Conservation (phyloP, 306 rosid genomes). For the Vachellia pachyceras region DNA sequence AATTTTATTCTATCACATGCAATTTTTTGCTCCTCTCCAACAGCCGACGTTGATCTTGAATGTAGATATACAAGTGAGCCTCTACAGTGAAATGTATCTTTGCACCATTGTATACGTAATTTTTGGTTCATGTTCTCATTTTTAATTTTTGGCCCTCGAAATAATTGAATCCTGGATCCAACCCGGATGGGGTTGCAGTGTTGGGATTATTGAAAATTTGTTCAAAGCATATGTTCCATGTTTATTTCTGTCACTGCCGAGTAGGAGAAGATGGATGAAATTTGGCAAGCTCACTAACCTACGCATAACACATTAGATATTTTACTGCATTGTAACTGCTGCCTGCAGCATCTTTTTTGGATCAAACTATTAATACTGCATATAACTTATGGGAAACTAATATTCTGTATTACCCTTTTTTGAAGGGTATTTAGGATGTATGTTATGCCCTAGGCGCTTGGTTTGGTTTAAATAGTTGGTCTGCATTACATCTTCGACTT, state of each 20-base stretch:
- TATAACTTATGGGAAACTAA: background rate
- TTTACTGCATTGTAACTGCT: background rate
- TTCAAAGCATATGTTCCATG: background rate
- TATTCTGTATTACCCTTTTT: background rate
- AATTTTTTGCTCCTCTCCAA: background rate
- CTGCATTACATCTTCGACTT: constrained; percentile 20
- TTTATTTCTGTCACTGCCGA: background rate
- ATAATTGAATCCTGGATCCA: background rate
- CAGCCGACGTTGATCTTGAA: background rate
- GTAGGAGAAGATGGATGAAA: background rate
- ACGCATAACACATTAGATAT: background rate
- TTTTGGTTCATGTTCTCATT: background rate
- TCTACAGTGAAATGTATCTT: background rate
- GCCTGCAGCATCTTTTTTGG: background rate
- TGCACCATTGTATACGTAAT: background rate
- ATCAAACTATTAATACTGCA: background rate
- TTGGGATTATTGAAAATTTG: background rate
- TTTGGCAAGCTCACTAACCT: background rate
- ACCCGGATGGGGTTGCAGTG: background rate
- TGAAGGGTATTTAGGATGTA: background rate
- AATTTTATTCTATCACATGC: background rate
- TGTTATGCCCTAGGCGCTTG: background rate
- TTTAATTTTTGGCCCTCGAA: background rate
- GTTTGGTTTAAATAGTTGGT: background rate
- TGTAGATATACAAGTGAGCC: background rate